Evolutionary conservation across 305 asterid species (phyloP).

Genomic region (Salvia sclarea): DNA sequence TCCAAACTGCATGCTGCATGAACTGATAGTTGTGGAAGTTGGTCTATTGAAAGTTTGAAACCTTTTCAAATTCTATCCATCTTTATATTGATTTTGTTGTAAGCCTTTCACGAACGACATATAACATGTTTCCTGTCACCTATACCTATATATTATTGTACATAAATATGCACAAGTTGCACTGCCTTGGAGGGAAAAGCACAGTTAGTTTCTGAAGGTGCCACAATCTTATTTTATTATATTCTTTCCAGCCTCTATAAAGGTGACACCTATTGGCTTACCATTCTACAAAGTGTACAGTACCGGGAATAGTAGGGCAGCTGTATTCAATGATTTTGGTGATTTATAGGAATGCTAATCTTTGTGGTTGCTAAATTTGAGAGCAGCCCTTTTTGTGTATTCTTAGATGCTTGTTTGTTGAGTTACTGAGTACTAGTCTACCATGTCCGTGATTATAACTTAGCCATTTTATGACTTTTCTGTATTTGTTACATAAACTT

Average conservation of each 20-base stretch:
- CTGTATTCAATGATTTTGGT: neutral
- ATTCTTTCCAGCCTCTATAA: neutral
- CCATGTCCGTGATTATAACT: constrained; percentile 1
- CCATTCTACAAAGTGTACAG: neutral
- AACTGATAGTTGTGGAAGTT: neutral
- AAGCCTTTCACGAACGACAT: neutral
- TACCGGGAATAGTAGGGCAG: neutral
- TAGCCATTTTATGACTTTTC: constrained; percentile 14
- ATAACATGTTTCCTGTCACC: neutral
- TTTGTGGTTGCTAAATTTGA: neutral
- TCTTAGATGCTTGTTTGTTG: constrained; percentile 11
- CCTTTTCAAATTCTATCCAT: neutral
- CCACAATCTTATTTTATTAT: too few species aligned
- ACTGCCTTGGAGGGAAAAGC: neutral
- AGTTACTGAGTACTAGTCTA: constrained; percentile 6
- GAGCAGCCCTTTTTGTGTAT: neutral
- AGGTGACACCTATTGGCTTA: neutral
- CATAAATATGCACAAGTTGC: constrained; percentile 7
- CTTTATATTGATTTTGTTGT: constrained; percentile 12
- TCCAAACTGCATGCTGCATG: neutral
- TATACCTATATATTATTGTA: neutral
- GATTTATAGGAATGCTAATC: neutral
- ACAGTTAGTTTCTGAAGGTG: neutral
- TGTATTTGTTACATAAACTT: constrained; percentile 13
- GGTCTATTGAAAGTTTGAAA: neutral